Conservation (phyloP, 371 early-diverging fungal genomes). For the Apophysomyces elegans region DNA sequence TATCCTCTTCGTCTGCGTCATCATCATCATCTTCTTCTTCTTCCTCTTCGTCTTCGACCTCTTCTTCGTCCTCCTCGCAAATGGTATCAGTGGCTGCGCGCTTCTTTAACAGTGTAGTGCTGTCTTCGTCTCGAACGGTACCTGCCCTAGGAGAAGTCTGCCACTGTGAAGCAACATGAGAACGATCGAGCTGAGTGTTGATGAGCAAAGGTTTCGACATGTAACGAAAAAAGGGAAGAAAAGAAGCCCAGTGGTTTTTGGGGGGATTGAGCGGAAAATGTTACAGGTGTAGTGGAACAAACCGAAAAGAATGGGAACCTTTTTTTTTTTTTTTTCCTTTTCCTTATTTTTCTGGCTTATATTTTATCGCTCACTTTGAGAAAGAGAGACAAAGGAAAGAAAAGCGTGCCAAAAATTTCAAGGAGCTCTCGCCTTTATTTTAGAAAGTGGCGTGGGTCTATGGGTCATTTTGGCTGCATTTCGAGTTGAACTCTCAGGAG, state of each 20-base stretch:
- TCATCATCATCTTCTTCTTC: constrained; percentile 48
- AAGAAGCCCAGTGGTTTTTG: not conserved
- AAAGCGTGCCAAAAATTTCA: not conserved
- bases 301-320: not conserved
- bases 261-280: not conserved
- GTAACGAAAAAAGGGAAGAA: not conserved
- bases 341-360: not conserved
- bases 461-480: too few species aligned
- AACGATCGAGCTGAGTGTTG: constrained; percentile 30
- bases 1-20: constrained; percentile 48
- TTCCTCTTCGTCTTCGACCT: constrained; percentile 34
- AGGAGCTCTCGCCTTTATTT: constrained; percentile 3
- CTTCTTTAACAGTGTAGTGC: constrained; percentile 12
- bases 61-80: constrained; percentile 34
- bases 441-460: constrained; percentile 7
- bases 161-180: constrained; percentile 20
- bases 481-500: too few species aligned
- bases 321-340: constrained; percentile 3
- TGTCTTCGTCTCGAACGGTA: constrained; percentile 20
- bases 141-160: constrained; percentile 25
- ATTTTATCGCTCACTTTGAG: not conserved
- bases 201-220: constrained; percentile 29
- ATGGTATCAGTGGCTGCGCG: constrained; percentile 27
- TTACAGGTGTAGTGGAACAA: not conserved
- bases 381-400: not conserved